Evolutionary conservation across 768 basidiomycete species (phyloP).

Genomic region (Clathrus columnatus): DNA sequence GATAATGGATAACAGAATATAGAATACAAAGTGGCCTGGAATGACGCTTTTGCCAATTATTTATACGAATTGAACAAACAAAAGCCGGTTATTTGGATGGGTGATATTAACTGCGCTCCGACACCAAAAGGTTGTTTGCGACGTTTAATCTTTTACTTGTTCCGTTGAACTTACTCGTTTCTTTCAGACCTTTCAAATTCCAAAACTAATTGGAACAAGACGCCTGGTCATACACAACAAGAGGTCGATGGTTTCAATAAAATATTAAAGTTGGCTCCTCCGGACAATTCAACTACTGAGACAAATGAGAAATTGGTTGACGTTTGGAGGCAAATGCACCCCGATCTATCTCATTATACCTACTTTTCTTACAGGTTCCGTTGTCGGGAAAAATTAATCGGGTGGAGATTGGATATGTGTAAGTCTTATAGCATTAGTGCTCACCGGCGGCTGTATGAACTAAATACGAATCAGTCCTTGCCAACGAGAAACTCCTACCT

Average conservation of each 20-base stretch:
- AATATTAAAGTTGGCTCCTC: slow-evolving; percentile 43
- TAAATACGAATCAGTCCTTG: slow-evolving; percentile 42
- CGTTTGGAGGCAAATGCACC: slow-evolving; percentile 69
- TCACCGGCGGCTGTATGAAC: not conserved
- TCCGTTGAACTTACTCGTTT: slow-evolving; percentile 11
- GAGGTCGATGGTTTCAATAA: slow-evolving; percentile 70
- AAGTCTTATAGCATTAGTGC: slow-evolving; percentile 18
- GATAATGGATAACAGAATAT: slow-evolving; percentile 43
- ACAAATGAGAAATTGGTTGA: slow-evolving; percentile 49
- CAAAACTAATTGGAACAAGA: slow-evolving; percentile 79
- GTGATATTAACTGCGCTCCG: slow-evolving; percentile 83
- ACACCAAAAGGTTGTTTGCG: slow-evolving; percentile 52
- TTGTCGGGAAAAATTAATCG: slow-evolving; percentile 69
- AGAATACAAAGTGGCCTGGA: slow-evolving; percentile 71
- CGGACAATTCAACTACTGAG: slow-evolving; percentile 26
- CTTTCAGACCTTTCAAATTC: slow-evolving; percentile 56
- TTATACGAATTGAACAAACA: slow-evolving; percentile 62
- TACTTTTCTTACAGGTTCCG: slow-evolving; percentile 83
- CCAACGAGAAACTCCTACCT: slow-evolving; percentile 59
- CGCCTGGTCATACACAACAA: slow-evolving; percentile 73
- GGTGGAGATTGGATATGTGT: slow-evolving; percentile 88
- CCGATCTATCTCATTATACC: slow-evolving; percentile 63
- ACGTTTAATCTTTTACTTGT: not conserved
- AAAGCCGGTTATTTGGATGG: slow-evolving; percentile 84
- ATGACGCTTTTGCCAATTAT: slow-evolving; percentile 64